Base-by-base conservation (phyloP, 345 rosid genomes). In the Arabidopsis arenosa region DNA sequence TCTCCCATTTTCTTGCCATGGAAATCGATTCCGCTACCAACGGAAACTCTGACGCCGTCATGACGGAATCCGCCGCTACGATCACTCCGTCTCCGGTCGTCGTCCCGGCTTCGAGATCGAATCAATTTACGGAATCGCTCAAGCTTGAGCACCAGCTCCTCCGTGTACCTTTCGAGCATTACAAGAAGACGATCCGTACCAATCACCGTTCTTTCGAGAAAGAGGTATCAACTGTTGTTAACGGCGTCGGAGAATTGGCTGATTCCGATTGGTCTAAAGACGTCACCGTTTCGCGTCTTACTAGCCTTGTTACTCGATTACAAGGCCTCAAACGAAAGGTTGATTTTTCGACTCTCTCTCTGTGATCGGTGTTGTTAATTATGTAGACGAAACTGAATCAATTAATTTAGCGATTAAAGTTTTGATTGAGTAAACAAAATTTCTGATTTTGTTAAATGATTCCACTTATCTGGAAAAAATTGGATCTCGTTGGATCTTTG, bases 261-360 rank as follows among this genome's bases (percentile, higher is more conserved):
- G 87, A 85, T 63, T 75, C 85, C 37, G 85, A 87, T 60, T 68
- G 86, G 48, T 83, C 96, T 21, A 80, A 82, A 47, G 96, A 88
- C 69, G 89, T 79, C 43, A 91, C 97, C 47, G 90, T 92, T 39
- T 79, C 87, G 63, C 91, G 86, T 55, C 97, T 93, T 35, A 82
- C 84, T 43, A 82, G 87, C 57, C 94, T 92, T 18, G 99, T 92
- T 1, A 92, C 96, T 71, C 88, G 97, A 78, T 84, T 95, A 77
- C 99, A 92, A 73, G 99, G 99, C 26, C 93, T 95, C 63, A 95
- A 95, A 83, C 77, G 97, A 71, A 95, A 93, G 96, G 99, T 90
- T 72, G 11, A 6, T 59, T 45, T 72, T 4, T 57, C 1, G 5
- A 9, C 44, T 40, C 8, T 47, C 21, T 21, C 18, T 62, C 4